Conservation (phyloP, 2,329 filamentous ascomycete genomes). For the Alternaria tenuissima region DNA sequence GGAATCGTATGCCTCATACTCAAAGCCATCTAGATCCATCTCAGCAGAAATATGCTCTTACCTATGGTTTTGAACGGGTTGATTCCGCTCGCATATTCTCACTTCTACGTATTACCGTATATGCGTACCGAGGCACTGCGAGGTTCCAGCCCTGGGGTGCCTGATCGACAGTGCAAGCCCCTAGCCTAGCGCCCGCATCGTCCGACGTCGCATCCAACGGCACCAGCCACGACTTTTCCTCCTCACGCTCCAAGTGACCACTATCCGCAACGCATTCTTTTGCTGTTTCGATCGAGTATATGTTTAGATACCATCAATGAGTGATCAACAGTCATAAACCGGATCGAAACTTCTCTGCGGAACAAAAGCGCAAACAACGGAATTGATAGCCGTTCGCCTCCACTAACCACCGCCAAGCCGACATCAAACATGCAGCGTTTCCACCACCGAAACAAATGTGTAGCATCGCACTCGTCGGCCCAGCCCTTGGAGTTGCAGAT, state of each 20-base stretch:
- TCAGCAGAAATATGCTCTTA: neutral
- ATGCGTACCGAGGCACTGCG: neutral
- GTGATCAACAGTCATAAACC: neutral
- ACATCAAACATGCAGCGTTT: constrained; percentile 37
- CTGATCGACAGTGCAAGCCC: neutral
- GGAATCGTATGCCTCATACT: no score
- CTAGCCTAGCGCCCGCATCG: constrained; percentile 3
- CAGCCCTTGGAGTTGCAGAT: constrained; percentile 18
- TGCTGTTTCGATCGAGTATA: neutral
- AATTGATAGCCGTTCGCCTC: neutral
- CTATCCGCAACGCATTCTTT: neutral
- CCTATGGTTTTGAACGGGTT: neutral
- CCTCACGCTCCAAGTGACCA: neutral
- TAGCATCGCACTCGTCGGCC: constrained; percentile 23
- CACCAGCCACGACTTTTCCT: neutral
- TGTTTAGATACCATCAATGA: neutral
- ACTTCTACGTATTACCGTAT: neutral
- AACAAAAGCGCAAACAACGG: neutral
- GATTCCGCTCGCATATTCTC: neutral
- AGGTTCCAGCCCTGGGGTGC: neutral
- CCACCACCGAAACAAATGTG: constrained; percentile 38
- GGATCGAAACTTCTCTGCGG: neutral
- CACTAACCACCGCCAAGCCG: constrained; percentile 18
- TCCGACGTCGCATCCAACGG: neutral
- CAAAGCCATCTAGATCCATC: neutral